These are phyloP conservation scores for Trichocomaceae sp. DNA, from an alignment of 2,329 filamentous ascomycete species.

Conservation along the genomic window DNA sequence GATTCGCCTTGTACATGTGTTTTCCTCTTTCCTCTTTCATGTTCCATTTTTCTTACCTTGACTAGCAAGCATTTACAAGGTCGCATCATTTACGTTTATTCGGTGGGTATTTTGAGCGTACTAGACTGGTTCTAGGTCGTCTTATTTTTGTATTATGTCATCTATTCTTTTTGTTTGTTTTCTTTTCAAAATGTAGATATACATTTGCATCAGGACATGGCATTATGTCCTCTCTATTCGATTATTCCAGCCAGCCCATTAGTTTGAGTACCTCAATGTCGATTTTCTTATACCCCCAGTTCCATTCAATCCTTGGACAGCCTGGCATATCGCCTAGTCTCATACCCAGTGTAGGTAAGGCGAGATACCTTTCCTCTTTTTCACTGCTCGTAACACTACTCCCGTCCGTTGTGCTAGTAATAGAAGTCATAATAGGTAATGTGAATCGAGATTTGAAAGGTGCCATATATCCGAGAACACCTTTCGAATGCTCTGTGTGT, in stretches of 20 bases:
- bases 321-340: constrained; percentile 15
- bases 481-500: neutral
- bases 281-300: constrained; percentile 37
- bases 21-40: neutral
- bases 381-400: neutral
- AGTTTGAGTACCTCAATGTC: constrained; percentile 27
- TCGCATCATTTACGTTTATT: neutral
- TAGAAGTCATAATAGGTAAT: constrained; percentile 29
- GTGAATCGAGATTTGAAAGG: constrained; percentile 26
- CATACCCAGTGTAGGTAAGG: constrained; percentile 25
- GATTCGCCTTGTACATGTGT: neutral
- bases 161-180: neutral
- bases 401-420: neutral
- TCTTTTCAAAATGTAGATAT: neutral
- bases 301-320: constrained; percentile 23
- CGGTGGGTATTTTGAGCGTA: constrained; percentile 6
- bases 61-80: neutral
- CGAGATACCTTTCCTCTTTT: constrained; percentile 16
- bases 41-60: neutral
- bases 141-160: constrained; percentile 6
- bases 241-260: constrained; percentile 25
- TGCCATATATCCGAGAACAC: neutral
- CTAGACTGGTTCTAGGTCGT: neutral
- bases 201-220: neutral
- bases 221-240: neutral